Base-by-base conservation (phyloP, 2,329 filamentous ascomycete genomes). In the Aphanocladium album region DNA sequence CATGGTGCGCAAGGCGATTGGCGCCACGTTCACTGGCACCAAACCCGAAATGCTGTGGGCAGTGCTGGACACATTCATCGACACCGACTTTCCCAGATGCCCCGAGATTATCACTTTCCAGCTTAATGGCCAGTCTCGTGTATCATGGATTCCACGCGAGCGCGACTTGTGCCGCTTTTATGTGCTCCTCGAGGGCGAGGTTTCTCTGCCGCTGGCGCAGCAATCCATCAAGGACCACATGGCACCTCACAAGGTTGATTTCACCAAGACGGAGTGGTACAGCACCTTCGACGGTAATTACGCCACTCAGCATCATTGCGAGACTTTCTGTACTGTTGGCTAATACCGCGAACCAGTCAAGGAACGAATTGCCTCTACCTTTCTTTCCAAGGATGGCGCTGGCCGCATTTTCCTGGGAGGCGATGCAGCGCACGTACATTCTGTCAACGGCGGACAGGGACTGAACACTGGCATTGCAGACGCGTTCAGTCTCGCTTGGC, bases 391-490 rank as follows among this genome's bases (percentile, higher is more conserved):
- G 17, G 67, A 71, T 41, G 76, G 77, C 9, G 64, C 67, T 5
- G 80, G 79, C 3, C 75, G 79, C 9, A 72, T 81, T 5, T 76
- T 84, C 49, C 71, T 85, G 0, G 81, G 79, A 7, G 83, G 83
- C 3, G 83, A 86, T 60, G 81, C 82, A 0, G 81, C 80, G 0
- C 83, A 86, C 59, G 81, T 82, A 2, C 81, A 84, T 61, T 81
- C 76, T 1, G 80, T 81, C 39, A 80, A 82, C 9, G 83, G 82
- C 0, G 83, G 82, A 0, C 82, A 85, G 63, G 83, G 83, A 0
- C 75, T 85, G 65, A 86, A 86, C 64, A 85, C 82, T 0, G 83
- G 83, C 3, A 76, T 85, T 35, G 78, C 80, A 6, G 83, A 85
- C 66, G 80, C 82, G 0, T 79, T 83, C 30, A 81, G 79, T 47